Percentiles rank a stretch among this genome's conserved stretches.
Conservation (phyloP, 2,329 filamentous ascomycete genomes). For the Coniochaeta ligniaria region DNA sequence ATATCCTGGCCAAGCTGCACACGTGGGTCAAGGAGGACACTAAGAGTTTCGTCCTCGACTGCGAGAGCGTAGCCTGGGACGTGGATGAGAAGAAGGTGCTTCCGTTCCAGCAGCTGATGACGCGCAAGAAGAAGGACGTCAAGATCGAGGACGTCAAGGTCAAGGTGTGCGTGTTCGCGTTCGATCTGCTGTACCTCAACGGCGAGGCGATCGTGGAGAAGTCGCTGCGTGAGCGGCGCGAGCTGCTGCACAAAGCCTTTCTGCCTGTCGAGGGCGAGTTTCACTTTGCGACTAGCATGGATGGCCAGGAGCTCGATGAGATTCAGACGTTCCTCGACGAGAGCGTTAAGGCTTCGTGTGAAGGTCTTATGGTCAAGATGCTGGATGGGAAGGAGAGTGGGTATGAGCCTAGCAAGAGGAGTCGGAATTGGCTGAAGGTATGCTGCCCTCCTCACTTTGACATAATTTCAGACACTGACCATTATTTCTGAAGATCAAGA, state of each 20-base stretch:
- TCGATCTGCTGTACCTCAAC: conserved; percentile 90
- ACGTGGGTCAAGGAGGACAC: conserved; percentile 87
- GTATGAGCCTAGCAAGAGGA: conserved; percentile 93
- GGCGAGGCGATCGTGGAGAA: conserved; percentile 86
- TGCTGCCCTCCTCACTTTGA: conserved; percentile 1
- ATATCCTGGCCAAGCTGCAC: conserved; percentile 81
- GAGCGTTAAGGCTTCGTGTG: conserved; percentile 89
- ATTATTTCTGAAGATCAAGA: conserved; percentile 66
- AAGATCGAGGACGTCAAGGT: conserved; percentile 93
- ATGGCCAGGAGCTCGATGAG: conserved; percentile 84
- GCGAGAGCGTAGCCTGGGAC: conserved; percentile 97
- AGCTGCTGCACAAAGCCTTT: conserved; percentile 68
- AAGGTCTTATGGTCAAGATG: conserved; percentile 99
- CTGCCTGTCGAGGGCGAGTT: conserved; percentile 81
- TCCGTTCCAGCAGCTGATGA: conserved; percentile 98
- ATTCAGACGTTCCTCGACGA: conserved; percentile 92
- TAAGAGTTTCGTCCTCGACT: conserved; percentile 95
- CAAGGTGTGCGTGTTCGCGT: conserved; percentile 95
- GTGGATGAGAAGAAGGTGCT: conserved; percentile 89
- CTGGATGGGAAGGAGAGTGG: conserved; percentile 85
- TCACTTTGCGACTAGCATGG: conserved; percentile 76
- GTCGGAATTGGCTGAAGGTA: conserved; percentile 97
- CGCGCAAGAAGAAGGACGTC: conserved; percentile 93
- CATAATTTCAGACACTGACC: background rate
- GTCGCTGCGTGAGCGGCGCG: conserved; percentile 74